Conservation (phyloP, 306 rosid genomes). For the Prunus persica region DNA sequence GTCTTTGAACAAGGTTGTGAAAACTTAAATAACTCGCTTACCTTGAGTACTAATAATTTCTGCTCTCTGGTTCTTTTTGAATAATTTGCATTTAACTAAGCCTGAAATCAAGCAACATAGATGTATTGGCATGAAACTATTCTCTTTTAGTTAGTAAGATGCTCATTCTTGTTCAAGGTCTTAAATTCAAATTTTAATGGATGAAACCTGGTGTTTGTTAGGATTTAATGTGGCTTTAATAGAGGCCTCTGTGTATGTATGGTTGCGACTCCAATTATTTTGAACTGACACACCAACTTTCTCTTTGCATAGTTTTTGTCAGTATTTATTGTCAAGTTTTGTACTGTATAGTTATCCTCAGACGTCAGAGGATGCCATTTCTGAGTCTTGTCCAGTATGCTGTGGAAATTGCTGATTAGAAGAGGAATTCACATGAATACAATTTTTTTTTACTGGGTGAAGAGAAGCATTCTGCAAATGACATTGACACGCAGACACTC, state of each 20-base stretch:
- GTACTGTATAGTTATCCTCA: constrained; percentile 64
- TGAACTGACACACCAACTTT: too few species aligned
- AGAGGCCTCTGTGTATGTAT: neutral
- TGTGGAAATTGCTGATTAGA: constrained; percentile 41
- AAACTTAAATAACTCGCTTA: too few species aligned
- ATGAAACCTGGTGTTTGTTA: neutral
- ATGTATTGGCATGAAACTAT: too few species aligned
- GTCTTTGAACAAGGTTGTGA: too few species aligned
- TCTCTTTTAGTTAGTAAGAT: too few species aligned
- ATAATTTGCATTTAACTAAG: too few species aligned
- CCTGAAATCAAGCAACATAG: too few species aligned
- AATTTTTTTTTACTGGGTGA: neutral
- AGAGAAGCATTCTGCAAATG: neutral
- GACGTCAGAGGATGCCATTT: constrained; percentile 43
- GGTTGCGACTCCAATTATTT: neutral
- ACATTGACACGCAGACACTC: neutral
- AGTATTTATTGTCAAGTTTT: neutral
- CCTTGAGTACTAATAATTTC: too few species aligned
- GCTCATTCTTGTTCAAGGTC: too few species aligned
- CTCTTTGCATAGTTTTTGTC: neutral
- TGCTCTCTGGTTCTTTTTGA: too few species aligned
- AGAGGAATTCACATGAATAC: neutral
- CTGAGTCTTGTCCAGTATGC: constrained; percentile 72
- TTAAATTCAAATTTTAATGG: too few species aligned
- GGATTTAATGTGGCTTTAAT: neutral